phyloP scores from a whole-genome alignment of 805 yeast genomes.

The Candida tammaniensis region DNA sequence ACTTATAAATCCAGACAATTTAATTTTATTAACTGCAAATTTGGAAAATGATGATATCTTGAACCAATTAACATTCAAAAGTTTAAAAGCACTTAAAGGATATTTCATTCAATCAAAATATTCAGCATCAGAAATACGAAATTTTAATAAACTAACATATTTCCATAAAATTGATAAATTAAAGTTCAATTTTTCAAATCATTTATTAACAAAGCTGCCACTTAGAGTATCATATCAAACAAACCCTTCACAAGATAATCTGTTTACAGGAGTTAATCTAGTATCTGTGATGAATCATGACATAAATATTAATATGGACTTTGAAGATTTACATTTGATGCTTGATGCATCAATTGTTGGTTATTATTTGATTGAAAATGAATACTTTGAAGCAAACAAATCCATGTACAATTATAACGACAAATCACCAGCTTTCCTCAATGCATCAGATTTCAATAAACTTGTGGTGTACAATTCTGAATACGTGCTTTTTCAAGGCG shows the following conservation, averaged over 20 bases:
- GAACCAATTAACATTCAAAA: constrained; percentile 24
- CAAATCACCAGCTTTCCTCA: constrained; percentile 18
- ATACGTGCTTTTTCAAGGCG: constrained; percentile 38
- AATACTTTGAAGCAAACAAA: constrained; percentile 17
- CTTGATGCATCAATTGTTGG: constrained; percentile 45
- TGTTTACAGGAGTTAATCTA: constrained; percentile 20
- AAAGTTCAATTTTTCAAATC: constrained; percentile 22
- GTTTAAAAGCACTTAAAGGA: constrained; percentile 32
- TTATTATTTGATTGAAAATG: constrained; percentile 27
- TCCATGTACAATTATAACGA: constrained; percentile 17
- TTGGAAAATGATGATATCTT: constrained; percentile 28
- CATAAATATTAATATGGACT: constrained; percentile 15
- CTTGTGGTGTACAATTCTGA: constrained; percentile 10
- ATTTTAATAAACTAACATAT: constrained; percentile 48
- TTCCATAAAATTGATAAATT: constrained; percentile 42
- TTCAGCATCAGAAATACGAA: constrained; percentile 52
- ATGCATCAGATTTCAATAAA: constrained; percentile 14
- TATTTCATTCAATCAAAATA: constrained; percentile 30
- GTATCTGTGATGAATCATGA: constrained; percentile 24
- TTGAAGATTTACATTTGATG: constrained; percentile 24
- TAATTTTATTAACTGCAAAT: constrained; percentile 45
- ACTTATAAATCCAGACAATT: constrained; percentile 49
- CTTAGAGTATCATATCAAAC: constrained; percentile 24
- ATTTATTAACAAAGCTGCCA: constrained; percentile 24
- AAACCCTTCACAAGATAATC: constrained; percentile 7